A percentile compares a stretch with the other conserved stretches of the same genome.
phyloP scores from a whole-genome alignment of 2,329 filamentous ascomycete species.

The Aspergillus caelatus region DNA sequence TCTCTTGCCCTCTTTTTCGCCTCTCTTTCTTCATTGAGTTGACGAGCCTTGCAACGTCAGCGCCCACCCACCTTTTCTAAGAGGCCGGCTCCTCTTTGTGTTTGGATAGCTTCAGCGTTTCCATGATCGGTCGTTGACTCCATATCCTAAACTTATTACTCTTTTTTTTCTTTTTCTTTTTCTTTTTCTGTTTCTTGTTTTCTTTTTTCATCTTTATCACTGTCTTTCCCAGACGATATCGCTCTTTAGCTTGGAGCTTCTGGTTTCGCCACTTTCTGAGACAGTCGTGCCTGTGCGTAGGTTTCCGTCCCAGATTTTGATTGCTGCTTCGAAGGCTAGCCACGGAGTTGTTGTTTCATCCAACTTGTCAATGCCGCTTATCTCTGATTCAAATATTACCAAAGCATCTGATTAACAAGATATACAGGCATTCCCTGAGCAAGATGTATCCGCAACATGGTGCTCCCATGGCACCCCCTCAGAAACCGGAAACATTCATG shows the following conservation, averaged over 20 bases:
- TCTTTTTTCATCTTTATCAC: constrained; percentile 9
- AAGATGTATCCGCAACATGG: constrained; percentile 78
- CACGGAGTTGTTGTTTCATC: constrained; percentile 1
- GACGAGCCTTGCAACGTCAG: constrained; percentile 24
- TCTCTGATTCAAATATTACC: constrained; percentile 23
- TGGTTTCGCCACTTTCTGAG: constrained; percentile 20
- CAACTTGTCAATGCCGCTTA: background rate
- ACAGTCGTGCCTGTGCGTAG: constrained; percentile 19
- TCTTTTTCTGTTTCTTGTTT: constrained; percentile 10
- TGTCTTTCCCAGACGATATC: constrained; percentile 5
- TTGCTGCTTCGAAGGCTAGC: constrained; percentile 2
- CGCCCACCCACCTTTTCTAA: constrained; percentile 22
- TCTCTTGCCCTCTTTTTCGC: constrained; percentile 30
- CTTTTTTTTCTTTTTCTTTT: constrained; percentile 11
- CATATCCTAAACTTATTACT: constrained; percentile 14
- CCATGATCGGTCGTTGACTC: constrained; percentile 2
- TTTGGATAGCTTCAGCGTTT: constrained; percentile 25
- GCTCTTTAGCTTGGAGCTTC: constrained; percentile 8
- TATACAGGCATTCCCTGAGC: constrained; percentile 13
- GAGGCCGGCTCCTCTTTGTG: constrained; percentile 43
- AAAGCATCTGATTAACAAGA: constrained; percentile 25
- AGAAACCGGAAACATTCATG: constrained; percentile 99
- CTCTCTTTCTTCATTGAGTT: constrained; percentile 25
- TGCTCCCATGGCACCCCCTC: constrained; percentile 83
- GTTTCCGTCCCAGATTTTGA: constrained; percentile 8